phyloP scores from a whole-genome alignment of 495 filamentous ascomycete genomes.

The Podospora pseudocomata region DNA sequence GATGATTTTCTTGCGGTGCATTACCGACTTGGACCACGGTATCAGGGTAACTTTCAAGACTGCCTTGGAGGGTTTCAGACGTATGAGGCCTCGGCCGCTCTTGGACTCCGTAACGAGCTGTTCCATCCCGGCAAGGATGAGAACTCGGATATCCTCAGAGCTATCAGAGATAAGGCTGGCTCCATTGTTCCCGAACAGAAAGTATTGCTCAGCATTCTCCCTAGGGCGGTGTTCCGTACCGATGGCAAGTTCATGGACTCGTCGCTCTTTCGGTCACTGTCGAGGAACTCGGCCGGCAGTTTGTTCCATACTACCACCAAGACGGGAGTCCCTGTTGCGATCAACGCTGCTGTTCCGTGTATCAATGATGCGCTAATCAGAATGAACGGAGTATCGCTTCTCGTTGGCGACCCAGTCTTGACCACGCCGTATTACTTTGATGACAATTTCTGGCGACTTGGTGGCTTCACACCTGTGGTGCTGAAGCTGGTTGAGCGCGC shows the following conservation, averaged over 20 bases:
- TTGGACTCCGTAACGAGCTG: slow-evolving; percentile 87
- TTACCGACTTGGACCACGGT: slow-evolving; percentile 82
- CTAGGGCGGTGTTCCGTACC: slow-evolving; percentile 71
- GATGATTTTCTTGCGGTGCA: slow-evolving; percentile 91
- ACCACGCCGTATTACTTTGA: slow-evolving; percentile 77
- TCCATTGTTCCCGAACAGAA: slow-evolving; percentile 73
- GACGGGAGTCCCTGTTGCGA: slow-evolving; percentile 71
- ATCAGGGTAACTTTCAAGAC: slow-evolving; percentile 94
- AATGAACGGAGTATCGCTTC: slow-evolving; percentile 70
- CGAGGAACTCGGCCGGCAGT: slow-evolving; percentile 66
- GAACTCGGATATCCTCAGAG: slow-evolving; percentile 83
- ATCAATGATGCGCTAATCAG: slow-evolving; percentile 83
- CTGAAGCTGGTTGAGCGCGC: slow-evolving; percentile 80
- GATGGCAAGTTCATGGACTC: slow-evolving; percentile 71
- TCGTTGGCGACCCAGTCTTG: slow-evolving; percentile 82
- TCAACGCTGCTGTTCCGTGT: slow-evolving; percentile 83
- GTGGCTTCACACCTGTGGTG: slow-evolving; percentile 78
- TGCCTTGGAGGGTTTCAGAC: slow-evolving; percentile 95
- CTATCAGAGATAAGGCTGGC: slow-evolving; percentile 79
- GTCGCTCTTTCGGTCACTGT: slow-evolving; percentile 70
- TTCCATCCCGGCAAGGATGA: slow-evolving; percentile 90
- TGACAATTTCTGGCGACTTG: slow-evolving; percentile 87
- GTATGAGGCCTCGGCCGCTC: slow-evolving; percentile 86
- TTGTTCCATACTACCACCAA: slow-evolving; percentile 67
- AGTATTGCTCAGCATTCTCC: slow-evolving; percentile 81